Conservation (phyloP, 306 rosid species). For the peach (Prunus persica) region Prunus_persica_NCBIv2 NC_034016.1:2114001-2114500, state of each 20-base stretch:
- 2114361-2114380: slow-evolving; percentile 6
- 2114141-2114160: neutral
- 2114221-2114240: slow-evolving; percentile 13
- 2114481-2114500: too few species aligned
- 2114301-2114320: slow-evolving; percentile 9
- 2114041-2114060: neutral
- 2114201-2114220: too few species aligned
- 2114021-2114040: too few species aligned
- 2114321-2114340: neutral
- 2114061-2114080: neutral
- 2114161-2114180: neutral
- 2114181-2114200: neutral
- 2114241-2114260: slow-evolving; percentile 8
- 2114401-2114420: neutral
- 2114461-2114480: too few species aligned
- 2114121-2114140: neutral
- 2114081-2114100: slow-evolving; percentile 6
- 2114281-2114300: slow-evolving; percentile 8
- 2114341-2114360: neutral
- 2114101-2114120: neutral
- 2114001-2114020: too few species aligned
- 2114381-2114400: slow-evolving; percentile 4
- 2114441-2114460: neutral
- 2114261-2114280: rapidly evolving
- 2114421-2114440: neutral